A percentile compares a stretch with the other conserved stretches of the same genome.
Evolutionary conservation across 2,329 filamentous ascomycete genomes (phyloP).

Genomic region (Rutstroemia sp.): DNA sequence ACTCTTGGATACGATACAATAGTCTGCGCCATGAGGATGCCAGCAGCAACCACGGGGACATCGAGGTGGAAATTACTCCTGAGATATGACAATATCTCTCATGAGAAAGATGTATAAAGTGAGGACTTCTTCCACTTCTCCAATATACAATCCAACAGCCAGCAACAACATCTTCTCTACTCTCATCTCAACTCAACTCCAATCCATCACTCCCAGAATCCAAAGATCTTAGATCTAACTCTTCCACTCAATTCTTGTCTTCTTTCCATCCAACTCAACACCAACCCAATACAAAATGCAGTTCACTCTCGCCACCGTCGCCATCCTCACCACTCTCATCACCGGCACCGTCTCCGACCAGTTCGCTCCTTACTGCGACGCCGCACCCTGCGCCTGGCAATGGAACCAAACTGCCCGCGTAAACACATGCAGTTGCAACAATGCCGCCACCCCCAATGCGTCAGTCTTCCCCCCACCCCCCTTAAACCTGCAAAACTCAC

Average conservation of each 20-base stretch:
- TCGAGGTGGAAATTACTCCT: background rate
- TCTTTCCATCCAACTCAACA: background rate
- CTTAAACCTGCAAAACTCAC: background rate
- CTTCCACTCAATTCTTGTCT: background rate
- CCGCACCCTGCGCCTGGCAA: background rate
- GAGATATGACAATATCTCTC: background rate
- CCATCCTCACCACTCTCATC: slow-evolving; percentile 4
- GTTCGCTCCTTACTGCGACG: background rate
- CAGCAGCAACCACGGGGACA: no score
- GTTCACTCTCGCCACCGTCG: background rate
- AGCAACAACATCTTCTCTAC: background rate
- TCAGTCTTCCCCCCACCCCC: background rate
- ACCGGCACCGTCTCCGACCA: background rate
- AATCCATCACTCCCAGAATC: no score
- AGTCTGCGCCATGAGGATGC: no score
- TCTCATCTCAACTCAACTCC: no score
- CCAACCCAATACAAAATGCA: background rate
- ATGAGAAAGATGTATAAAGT: background rate
- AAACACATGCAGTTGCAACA: slow-evolving; percentile 3
- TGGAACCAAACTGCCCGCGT: slow-evolving; percentile 2
- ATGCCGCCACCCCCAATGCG: background rate
- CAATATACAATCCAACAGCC: background rate
- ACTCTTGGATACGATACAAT: background rate
- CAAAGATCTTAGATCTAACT: background rate
- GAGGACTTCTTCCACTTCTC: background rate